Evolutionary conservation across 2,329 filamentous ascomycete genomes (phyloP), one percentile per base, ranked within the genome.

Genomic region (Phaeophleospora eucalypticola): DNA sequence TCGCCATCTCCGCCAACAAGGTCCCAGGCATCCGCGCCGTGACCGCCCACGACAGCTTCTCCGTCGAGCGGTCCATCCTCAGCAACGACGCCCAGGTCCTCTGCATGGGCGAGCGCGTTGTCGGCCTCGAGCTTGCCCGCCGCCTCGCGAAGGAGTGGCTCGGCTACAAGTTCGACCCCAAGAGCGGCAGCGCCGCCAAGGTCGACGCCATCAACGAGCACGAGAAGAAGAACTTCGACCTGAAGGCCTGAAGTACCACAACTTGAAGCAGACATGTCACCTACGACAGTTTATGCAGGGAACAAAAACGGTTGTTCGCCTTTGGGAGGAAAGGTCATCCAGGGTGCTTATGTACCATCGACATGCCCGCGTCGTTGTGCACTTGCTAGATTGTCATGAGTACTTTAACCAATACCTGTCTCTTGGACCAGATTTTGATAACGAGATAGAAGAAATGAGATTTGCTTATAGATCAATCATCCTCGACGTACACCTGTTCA

Each of bases 1-100:
- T 95, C 6, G 88, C 89, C 59, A 94, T 94, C 64, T 73, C 81
- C n/a, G 89, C 89, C 56, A 94, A 94, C 76, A 94, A 94, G 68
- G 82, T 94, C 54, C 84, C 82, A 46, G 88, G 88, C 4, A 81
- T 94, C 51, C 76, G 88, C 18, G 89, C 89, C n/a, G 89, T 94
- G 15, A 94, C 88, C 4, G 89, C 89, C 1, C 89, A 95, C 66
- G 89, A 94, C 65, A 84, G 82, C 56, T 95, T 90, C 73, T 84
- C 79, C 46, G 87, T 94, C 4, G 88, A 94, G 76, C 73, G 87
- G 41, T 82, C 85, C 16, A 79, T 94, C 9, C 70, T 91, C 61
- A 89, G 84, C 71, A 94, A 94, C 67, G 84, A 94, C 65, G 87
- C 87, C 2, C 88, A 95, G 70, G 87, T 94, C 24, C 71, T 94